Base-by-base conservation (phyloP, 2,329 filamentous ascomycete genomes). In the Laburnicola sp. region DNA sequence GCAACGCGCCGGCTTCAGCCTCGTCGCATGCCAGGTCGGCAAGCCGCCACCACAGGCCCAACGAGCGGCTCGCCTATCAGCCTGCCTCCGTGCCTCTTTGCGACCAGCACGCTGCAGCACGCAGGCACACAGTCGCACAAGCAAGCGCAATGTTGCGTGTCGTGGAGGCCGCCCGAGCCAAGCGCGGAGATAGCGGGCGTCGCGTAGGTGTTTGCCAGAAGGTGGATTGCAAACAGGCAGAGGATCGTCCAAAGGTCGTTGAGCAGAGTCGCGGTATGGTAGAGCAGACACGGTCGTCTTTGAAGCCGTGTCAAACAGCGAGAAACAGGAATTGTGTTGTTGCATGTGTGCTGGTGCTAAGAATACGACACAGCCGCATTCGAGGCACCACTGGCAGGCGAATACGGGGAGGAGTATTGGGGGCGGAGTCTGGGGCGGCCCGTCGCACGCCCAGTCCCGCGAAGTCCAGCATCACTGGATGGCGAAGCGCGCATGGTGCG, bases 301-400 rank as follows among this genome's bases (percentile, higher is more conserved):
- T 44, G 26, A 38, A 34, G 8, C 27, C 45, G 6, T 30, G 22
- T 35, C 30, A 11, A 27, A 23, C 46, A 43, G 16, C 38, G 8
- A 22, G 40, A 10, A 43, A 9, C 36, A 36, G 27, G 10, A n/a
- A 7, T 11, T 36, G 16, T 48, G 22, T 3, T 25, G 43, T n/a
- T 45, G 43, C 16, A 23, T 38, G 16, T 16, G 16, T 16, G 16
- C 16, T 32, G 31, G 21, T 41, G 47, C 57, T 59, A 59, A 53
- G 52, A 57, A 59, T 59, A 59, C 51, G 40, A 45, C 51, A 46
- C 54, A 51, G 57, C 57, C 56, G 47, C 50, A 41, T 49, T 45
- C 4, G 42, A 46, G 48, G 42, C 48, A 28, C 4, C 22, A 37
- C 16, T 42, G 48, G 25, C 21, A 50, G 40, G 36, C 40, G 51